A percentile compares a stretch with the other conserved stretches of the same genome.
These are phyloP conservation scores for Fraxinus greggii DNA, from an alignment of 305 asterid genomes.

Conservation along the genomic window DNA sequence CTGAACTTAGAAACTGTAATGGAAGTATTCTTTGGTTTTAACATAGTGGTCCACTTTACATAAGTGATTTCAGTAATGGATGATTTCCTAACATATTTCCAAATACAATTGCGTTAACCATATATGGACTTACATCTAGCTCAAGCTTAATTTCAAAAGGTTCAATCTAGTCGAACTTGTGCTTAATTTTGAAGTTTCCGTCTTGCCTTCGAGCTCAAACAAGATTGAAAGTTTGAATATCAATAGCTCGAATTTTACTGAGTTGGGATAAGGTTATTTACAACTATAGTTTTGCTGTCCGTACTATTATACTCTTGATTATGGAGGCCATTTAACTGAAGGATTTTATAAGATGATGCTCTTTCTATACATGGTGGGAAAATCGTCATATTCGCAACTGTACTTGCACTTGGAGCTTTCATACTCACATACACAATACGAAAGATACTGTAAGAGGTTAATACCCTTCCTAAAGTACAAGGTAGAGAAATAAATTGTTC, in stretches of 20 bases:
- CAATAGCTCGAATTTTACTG: not conserved
- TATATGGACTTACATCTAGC: not conserved
- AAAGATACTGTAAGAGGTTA: not conserved
- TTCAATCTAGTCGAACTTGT: not conserved
- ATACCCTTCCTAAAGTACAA: not conserved
- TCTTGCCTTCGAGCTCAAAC: not conserved
- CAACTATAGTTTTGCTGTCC: not conserved
- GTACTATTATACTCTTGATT: not conserved
- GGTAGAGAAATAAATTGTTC: not conserved
- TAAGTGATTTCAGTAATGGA: not conserved
- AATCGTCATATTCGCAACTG: not conserved
- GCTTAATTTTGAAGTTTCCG: not conserved
- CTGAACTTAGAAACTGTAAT: not conserved
- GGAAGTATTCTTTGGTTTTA: not conserved
- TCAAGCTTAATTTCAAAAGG: constrained; percentile 1
- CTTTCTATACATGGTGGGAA: not conserved
- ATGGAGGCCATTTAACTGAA: not conserved
- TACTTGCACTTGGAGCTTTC: not conserved
- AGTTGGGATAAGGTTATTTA: not conserved
- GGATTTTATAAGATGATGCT: not conserved
- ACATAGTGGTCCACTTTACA: not conserved
- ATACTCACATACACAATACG: not conserved
- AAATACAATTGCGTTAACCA: not conserved
- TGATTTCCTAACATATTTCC: not conserved
- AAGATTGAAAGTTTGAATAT: not conserved